Conservation (phyloP, 2,329 filamentous ascomycete species). For the Biscogniauxia marginata region DNA sequence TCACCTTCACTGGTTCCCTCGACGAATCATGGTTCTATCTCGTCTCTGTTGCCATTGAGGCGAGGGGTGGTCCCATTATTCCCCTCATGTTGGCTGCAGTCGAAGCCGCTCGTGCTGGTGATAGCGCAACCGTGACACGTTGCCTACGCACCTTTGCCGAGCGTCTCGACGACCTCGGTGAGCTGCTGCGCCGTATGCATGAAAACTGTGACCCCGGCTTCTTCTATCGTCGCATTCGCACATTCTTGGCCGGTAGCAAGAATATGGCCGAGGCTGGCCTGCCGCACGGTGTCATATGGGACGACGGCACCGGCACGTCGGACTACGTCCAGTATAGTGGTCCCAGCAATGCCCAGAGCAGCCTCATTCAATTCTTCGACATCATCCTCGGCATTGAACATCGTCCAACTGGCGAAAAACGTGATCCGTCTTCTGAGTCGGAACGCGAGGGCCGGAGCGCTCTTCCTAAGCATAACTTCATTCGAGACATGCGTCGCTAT, state of each 20-base stretch:
- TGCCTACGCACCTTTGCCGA: conserved; percentile 84
- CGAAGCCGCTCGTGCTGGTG: conserved; percentile 68
- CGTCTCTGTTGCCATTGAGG: conserved; percentile 92
- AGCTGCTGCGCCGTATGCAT: conserved; percentile 83
- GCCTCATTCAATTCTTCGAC: conserved; percentile 96
- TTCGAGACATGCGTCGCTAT: conserved; percentile 93
- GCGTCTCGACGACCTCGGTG: conserved; percentile 78
- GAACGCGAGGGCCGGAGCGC: conserved; percentile 42
- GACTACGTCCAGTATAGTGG: conserved; percentile 83
- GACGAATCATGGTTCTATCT: conserved; percentile 99
- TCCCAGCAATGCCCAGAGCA: conserved; percentile 96
- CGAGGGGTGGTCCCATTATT: conserved; percentile 81
- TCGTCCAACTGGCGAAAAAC: conserved; percentile 77
- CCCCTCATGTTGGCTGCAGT: conserved; percentile 88
- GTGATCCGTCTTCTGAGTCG: conserved; percentile 41
- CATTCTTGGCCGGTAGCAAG: conserved; percentile 92
- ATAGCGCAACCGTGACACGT: conserved; percentile 69
- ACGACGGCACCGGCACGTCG: conserved; percentile 68
- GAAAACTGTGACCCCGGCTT: conserved; percentile 92
- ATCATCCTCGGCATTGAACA: conserved; percentile 87
- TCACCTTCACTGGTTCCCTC: conserved; percentile 88
- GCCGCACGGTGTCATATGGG: conserved; percentile 83
- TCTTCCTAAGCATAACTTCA: conserved; percentile 77
- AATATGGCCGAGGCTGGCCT: conserved; percentile 96
- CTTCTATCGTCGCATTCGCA: conserved; percentile 95